Base-by-base conservation (phyloP, 768 basidiomycete species). In the Hemileccinum impolitum region DNA sequence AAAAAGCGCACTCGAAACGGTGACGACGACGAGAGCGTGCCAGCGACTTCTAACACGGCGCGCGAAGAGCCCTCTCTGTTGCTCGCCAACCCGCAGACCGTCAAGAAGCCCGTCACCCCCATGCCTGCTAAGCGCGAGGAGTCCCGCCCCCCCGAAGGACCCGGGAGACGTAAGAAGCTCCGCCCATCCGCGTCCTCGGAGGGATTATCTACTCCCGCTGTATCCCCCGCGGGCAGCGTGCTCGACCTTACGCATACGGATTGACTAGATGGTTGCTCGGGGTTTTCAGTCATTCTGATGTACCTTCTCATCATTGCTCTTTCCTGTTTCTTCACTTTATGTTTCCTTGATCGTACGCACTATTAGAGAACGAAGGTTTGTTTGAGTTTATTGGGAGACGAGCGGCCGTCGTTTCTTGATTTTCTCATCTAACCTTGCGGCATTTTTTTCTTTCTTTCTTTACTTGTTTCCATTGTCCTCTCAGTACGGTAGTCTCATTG, bases 131-230 rank as follows among this genome's bases (percentile, higher is more conserved):
- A 39, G 39, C 52, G 41, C 18, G 48, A 38, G 14, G 56, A 42
- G 18, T 18, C 32, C 2, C 21, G 39, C 3, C 7, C 31, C 1
- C 44, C 28, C 3, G 49, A 50, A 18, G 48, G 37, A 11, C 55
- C 48, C 3, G 5, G 26, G 17, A 58, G 44, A 31, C 56, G 61
- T 42, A 58, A 45, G 54, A 58, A 49, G 56, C 44, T 13, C 35
- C 48, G 53, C 23, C 18, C 45, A 0, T 43, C 44, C 3, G 9
- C 13, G n/a, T 21, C 51, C 6, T 13, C 12, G 31, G 47, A 43
- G 14, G 31, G 23, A 0, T 31, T 39, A 17, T 17, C 32, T 4
- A 6, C 42, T 31, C 4, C 30, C 8, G 30, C 6, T 11, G 17
- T 12, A n/a, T 26, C 41, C 6, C 49, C 42, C 37, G 15, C 47